phyloP scores from a whole-genome alignment of 768 basidiomycete species.

The Astraeus odoratus region DNA sequence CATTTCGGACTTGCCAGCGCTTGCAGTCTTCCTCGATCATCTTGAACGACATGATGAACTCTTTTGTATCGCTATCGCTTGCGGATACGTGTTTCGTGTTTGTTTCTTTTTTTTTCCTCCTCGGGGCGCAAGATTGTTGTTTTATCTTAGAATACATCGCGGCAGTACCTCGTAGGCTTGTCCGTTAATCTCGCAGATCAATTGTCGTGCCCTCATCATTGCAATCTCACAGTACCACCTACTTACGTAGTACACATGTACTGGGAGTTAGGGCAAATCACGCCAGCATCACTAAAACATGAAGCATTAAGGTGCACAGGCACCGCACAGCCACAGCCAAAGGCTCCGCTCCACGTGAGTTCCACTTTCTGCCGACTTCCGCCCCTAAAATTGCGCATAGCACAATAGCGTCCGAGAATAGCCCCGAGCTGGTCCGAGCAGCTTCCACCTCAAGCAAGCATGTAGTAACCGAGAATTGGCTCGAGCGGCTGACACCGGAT shows the following conservation, averaged over 20 bases:
- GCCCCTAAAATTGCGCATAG: too few relatives aligned
- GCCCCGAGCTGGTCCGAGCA: conserved; percentile 5
- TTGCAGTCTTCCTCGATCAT: conserved; percentile 19
- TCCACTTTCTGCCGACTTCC: conserved; percentile 5
- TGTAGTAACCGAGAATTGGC: neutral
- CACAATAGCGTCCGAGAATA: conserved; percentile 15
- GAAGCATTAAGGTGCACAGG: conserved; percentile 25
- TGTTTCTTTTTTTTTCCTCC: conserved; percentile 10
- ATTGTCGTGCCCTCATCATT: too few relatives aligned
- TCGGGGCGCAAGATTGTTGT: conserved; percentile 17
- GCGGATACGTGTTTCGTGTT: conserved; percentile 11
- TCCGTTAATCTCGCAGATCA: neutral
- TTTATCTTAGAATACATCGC: conserved; percentile 28
- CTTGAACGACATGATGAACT: conserved; percentile 17
- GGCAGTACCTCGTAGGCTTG: conserved; percentile 25
- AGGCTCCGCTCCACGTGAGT: conserved; percentile 16
- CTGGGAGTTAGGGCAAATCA: conserved; percentile 13
- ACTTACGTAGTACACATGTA: conserved; percentile 1
- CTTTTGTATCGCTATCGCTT: conserved; percentile 28
- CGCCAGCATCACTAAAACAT: neutral
- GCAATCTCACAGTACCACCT: too few relatives aligned
- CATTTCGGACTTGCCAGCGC: conserved; percentile 23
- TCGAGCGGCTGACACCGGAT: neutral
- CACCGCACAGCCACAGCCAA: conserved; percentile 22
- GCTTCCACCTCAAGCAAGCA: neutral